Percentiles rank a stretch among this genome's conserved stretches.
Conservation (phyloP, 1,284 basidiomycete genomes). For the Erythrobasidium hasegawianum region DNA sequence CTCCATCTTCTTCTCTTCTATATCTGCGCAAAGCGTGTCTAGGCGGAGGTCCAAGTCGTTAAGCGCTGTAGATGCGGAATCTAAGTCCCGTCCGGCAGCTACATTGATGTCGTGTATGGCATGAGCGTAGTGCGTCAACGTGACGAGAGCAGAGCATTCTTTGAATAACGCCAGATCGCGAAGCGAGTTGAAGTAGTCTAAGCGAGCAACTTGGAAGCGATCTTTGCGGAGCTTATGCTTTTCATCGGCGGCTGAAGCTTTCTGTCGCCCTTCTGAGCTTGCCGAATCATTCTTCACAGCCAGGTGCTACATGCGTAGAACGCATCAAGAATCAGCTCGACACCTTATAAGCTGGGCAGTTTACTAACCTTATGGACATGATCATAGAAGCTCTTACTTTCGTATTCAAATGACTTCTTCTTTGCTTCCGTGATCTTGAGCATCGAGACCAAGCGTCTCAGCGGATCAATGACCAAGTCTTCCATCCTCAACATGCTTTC, state of each 20-base stretch:
- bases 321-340: background rate
- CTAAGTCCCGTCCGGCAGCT: slow-evolving; percentile 14
- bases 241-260: slow-evolving; percentile 54
- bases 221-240: slow-evolving; percentile 38
- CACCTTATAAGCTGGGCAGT: background rate
- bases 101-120: slow-evolving; percentile 25
- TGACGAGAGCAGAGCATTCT: slow-evolving; percentile 26
- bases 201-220: slow-evolving; percentile 13
- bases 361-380: slow-evolving; percentile 39
- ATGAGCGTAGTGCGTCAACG: slow-evolving; percentile 29
- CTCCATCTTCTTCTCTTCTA: slow-evolving; percentile 13
- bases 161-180: slow-evolving; percentile 34
- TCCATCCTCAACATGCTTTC: slow-evolving; percentile 5
- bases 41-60: slow-evolving; percentile 28
- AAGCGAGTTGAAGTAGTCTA: slow-evolving; percentile 32
- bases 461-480: slow-evolving; percentile 38
- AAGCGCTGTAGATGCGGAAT: slow-evolving; percentile 5
- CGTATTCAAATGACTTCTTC: slow-evolving; percentile 38
- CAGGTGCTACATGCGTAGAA: slow-evolving; percentile 37
- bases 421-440: slow-evolving; percentile 39
- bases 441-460: slow-evolving; percentile 35
- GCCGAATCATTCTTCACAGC: slow-evolving; percentile 48
- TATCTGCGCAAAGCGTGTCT: slow-evolving; percentile 18
- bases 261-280: slow-evolving; percentile 52
- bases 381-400: slow-evolving; percentile 42